Base-by-base conservation (phyloP, 805 yeast genomes). In the Sugiyamaella smithiae region DNA sequence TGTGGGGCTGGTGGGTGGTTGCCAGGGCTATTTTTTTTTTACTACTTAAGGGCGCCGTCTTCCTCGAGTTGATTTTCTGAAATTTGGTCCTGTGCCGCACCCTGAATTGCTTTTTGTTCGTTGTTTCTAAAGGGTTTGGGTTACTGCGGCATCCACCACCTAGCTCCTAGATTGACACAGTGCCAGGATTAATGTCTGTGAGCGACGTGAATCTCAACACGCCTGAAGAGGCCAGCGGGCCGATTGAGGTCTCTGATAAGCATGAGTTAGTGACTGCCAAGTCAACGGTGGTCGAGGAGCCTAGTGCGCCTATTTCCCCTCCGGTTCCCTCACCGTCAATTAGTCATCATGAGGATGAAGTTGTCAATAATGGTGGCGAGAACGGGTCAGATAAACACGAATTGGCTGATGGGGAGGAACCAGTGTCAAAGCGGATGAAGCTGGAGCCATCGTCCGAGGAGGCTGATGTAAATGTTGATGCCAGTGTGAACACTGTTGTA, bases 291-390 rank as follows among this genome's bases (percentile, higher is more conserved):
- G 20, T 26, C 23, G 29, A 40, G n/a, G 43, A 25, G 35, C 43
- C 33, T 12, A 26, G 28, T 12, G 51, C 52, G 11, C 55, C 55
- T 7, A 52, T 52, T 19, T 49, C 53, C 20, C 55, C 55, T 14
- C 55, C 56, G 6, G 40, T 52, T 20, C 53, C 56, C n/a, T 52
- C 56, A 5, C 53, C 56, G 16, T 17, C 33, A 16, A 26, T 37
- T 4, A 29, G 24, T n/a, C 38, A 29, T 16, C 36, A 29, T 20
- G 46, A 43, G n/a, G 36, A 25, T 23, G 35, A 42, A n/a, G 43
- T 19, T 4, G 29, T 14, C 16, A 14, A 12, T 9, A 12, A 14
- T 23, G 23, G 24, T 6, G 24, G n/a, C 23, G 40, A 36, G 17
- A 19, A 20, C 8, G 17, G 24, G 41, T 20, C 41, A 2, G 41